These are phyloP conservation scores for Emericellopsis cladophorae DNA, from an alignment of 2,329 filamentous ascomycete species.

Conservation along the genomic window DNA sequence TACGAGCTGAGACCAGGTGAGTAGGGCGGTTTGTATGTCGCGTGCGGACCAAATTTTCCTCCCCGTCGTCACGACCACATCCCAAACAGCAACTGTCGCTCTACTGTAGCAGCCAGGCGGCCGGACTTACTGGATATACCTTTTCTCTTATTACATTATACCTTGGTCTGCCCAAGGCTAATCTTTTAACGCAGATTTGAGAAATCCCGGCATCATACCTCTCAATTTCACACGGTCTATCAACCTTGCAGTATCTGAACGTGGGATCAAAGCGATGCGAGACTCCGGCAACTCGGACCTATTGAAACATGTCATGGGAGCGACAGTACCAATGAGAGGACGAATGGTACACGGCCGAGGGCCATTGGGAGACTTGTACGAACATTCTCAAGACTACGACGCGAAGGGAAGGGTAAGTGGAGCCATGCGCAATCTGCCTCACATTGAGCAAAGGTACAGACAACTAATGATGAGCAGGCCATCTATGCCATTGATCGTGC, in stretches of 20 bases:
- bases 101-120: neutral
- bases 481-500: constrained; percentile 81
- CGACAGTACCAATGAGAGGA: constrained; percentile 85
- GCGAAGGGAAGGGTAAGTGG: constrained; percentile 63
- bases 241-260: constrained; percentile 87
- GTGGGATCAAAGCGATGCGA: constrained; percentile 80
- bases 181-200: constrained; percentile 53
- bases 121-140: neutral
- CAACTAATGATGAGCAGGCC: constrained; percentile 34
- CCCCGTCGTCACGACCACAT: neutral
- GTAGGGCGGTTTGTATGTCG: constrained; percentile 10
- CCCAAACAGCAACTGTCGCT: neutral
- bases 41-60: constrained; percentile 6
- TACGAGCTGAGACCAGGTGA: constrained; percentile 88
- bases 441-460: constrained; percentile 4
- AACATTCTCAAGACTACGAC: constrained; percentile 85
- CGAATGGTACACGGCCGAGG: constrained; percentile 84
- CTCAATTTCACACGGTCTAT: constrained; percentile 98
- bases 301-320: constrained; percentile 58
- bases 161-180: neutral
- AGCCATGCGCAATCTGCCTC: constrained; percentile 2
- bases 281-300: constrained; percentile 55
- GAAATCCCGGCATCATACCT: constrained; percentile 68
- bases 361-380: constrained; percentile 53
- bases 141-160: neutral